Evolutionary conservation across 2,329 filamentous ascomycete genomes (phyloP).

Genomic region (Fusarium sulawesiense): DNA sequence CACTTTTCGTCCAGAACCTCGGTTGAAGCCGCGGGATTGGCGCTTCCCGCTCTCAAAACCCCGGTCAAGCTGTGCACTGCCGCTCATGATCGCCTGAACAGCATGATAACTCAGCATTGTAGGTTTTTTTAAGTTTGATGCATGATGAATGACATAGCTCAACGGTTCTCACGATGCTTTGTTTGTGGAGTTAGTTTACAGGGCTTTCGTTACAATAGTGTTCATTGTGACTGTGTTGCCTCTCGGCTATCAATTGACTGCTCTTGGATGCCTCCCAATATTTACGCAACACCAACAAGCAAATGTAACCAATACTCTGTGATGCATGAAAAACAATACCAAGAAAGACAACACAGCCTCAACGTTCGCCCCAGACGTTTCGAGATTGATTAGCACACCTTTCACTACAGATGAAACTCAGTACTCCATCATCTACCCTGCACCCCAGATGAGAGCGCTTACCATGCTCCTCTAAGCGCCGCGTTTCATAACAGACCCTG

Average conservation of each 20-base stretch:
- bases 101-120: conserved; percentile 38
- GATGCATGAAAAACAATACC: neutral
- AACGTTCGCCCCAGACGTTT: conserved; percentile 1
- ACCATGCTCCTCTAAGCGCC: conserved; percentile 27
- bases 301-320: neutral
- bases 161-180: neutral
- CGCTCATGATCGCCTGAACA: conserved; percentile 32
- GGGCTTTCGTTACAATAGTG: neutral
- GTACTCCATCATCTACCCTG: neutral
- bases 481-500: conserved; percentile 25
- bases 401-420: conserved; percentile 13
- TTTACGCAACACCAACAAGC: conserved; percentile 1
- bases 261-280: conserved; percentile 33
- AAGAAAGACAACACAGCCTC: neutral
- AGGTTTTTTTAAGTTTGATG: conserved; percentile 20
- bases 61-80: conserved; percentile 29
- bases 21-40: conserved; percentile 34
- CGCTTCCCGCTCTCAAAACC: conserved; percentile 24
- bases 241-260: neutral
- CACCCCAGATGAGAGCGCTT: conserved; percentile 25
- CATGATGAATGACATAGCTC: conserved; percentile 17
- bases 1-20: conserved; percentile 13
- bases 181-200: neutral
- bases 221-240: neutral
- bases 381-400: neutral